Percentiles rank a stretch among this genome's conserved stretches.
Conservation (phyloP, 495 filamentous ascomycete genomes). For the Neurospora sublineolata region DNA sequence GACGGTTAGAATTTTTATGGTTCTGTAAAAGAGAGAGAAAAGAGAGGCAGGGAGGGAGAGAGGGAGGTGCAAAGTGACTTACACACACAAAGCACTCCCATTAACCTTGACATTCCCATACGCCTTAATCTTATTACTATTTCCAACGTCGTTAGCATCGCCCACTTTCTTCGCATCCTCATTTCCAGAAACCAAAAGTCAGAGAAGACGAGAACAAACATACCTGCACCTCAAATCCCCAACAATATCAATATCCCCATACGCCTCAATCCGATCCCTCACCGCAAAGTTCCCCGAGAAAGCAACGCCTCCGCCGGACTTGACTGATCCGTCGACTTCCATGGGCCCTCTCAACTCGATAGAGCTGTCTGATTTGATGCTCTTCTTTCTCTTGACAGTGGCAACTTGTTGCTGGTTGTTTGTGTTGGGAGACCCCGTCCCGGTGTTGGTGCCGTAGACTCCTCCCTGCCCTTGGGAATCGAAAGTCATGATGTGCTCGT, state of each 20-base stretch:
- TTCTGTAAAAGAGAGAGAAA: not conserved
- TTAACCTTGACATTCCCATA: constrained; percentile 24
- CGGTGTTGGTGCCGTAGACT: constrained; percentile 1
- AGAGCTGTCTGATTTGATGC: constrained; percentile 22
- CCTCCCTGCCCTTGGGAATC: constrained; percentile 12
- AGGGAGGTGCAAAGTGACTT: not conserved
- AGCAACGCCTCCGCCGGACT: constrained; percentile 22
- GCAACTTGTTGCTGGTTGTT: not conserved
- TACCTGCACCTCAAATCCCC: constrained; percentile 22
- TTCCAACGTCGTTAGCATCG: not conserved
- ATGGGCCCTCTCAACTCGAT: constrained; percentile 24
- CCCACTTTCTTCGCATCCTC: not conserved
- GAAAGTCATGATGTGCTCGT: constrained; percentile 26
- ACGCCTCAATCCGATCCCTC: constrained; percentile 27
- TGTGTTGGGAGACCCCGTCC: not conserved
- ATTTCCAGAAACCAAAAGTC: not conserved
- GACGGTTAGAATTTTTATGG: not conserved
- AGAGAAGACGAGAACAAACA: not conserved
- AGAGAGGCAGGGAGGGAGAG: not conserved
- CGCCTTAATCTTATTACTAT: constrained; percentile 23
- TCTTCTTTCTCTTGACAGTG: constrained; percentile 17
- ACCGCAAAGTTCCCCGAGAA: constrained; percentile 25
- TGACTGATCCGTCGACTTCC: constrained; percentile 28
- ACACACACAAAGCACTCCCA: constrained; percentile 13
- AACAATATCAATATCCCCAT: constrained; percentile 22